These are phyloP conservation scores for Citrus sp. DNA, from an alignment of 345 rosid species.

Conservation along the genomic window DNA sequence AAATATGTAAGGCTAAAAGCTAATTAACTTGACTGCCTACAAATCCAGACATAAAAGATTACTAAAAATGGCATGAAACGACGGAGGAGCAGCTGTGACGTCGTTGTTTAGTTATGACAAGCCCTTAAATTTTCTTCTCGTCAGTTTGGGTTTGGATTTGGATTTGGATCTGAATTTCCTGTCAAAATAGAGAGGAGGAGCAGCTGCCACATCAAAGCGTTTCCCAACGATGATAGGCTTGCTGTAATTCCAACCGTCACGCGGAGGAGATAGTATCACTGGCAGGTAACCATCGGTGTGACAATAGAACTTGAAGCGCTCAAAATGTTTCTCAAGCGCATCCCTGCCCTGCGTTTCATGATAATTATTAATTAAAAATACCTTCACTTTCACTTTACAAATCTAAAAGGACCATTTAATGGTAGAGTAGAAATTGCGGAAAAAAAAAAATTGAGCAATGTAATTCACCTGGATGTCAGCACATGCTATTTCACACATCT, in stretches of 20 bases:
- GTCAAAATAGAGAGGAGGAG: neutral
- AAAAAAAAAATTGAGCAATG: too few species aligned
- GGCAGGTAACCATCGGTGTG: constrained; percentile 38
- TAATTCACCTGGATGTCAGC: constrained; percentile 42
- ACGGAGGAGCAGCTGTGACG: too few species aligned
- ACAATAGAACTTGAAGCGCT: constrained; percentile 32
- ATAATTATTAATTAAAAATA: neutral
- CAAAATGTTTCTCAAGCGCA: constrained; percentile 23
- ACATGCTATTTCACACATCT: constrained; percentile 27
- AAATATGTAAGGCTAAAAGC: too few species aligned
- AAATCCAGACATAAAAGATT: too few species aligned
- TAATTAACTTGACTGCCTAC: too few species aligned
- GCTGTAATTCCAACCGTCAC: constrained; percentile 28
- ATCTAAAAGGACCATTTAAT: too few species aligned
- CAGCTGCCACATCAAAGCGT: neutral
- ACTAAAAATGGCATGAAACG: too few species aligned
- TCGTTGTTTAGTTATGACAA: too few species aligned
- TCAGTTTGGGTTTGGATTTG: neutral
- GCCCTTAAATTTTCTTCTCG: neutral
- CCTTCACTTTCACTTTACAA: too few species aligned
- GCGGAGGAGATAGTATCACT: constrained; percentile 34
- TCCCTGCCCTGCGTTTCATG: constrained; percentile 28
- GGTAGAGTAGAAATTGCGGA: too few species aligned
- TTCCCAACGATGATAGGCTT: constrained; percentile 16
- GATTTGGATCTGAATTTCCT: neutral